Evolutionary conservation across 441 rosid species (phyloP).

Genomic region (Pelargonium cotyledonis): DNA sequence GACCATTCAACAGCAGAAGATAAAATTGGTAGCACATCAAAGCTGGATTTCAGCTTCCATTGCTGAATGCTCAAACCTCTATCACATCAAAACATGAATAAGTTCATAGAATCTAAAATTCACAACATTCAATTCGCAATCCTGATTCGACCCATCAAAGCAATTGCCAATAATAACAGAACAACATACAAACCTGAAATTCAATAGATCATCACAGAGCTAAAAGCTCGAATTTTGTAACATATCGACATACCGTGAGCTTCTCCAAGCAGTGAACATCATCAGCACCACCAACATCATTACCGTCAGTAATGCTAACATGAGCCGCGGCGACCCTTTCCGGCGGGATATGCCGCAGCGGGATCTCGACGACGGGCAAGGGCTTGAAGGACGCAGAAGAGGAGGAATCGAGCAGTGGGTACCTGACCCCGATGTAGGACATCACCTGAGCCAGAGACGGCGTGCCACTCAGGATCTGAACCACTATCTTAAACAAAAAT

Average conservation of each 20-base stretch:
- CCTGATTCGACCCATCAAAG: not conserved
- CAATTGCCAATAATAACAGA: not conserved
- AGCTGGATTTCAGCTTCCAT: not conserved
- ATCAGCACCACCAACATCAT: slow-evolving; percentile 6
- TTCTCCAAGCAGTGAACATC: slow-evolving; percentile 16
- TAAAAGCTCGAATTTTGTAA: not conserved
- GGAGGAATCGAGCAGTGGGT: slow-evolving; percentile 9
- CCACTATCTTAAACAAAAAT: slow-evolving; percentile 26
- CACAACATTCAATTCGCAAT: not conserved
- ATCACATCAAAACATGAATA: not conserved
- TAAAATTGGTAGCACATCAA: not conserved
- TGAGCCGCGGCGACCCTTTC: not conserved
- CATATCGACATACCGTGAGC: slow-evolving; percentile 29
- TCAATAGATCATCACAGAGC: not conserved
- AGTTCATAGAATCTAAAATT: not conserved
- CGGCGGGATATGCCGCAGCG: slow-evolving; percentile 23
- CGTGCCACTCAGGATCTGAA: slow-evolving; percentile 36
- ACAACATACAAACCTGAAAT: not conserved
- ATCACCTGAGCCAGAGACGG: slow-evolving; percentile 33
- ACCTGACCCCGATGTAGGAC: slow-evolving; percentile 31
- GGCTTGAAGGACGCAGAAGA: slow-evolving; percentile 33
- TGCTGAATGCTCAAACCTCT: not conserved
- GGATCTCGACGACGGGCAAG: slow-evolving; percentile 37
- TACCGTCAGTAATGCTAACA: slow-evolving; percentile 1
- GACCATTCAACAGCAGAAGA: not conserved